phyloP scores from a whole-genome alignment of 352 stramenopile genomes.

The Globisporangium solare region DNA sequence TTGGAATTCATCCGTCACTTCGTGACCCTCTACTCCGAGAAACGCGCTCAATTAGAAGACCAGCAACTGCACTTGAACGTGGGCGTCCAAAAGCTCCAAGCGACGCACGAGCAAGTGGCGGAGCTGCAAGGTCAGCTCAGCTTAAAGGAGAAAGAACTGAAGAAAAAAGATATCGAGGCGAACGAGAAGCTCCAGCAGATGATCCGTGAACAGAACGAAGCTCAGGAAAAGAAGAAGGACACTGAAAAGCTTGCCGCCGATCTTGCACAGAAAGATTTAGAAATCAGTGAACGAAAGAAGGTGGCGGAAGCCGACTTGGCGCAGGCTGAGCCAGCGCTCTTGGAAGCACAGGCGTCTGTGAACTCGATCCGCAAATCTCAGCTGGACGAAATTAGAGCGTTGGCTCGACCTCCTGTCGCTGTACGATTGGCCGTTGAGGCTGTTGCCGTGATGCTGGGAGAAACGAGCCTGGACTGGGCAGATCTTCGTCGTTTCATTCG shows the following conservation, averaged over 20 bases:
- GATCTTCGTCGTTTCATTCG: conserved; percentile 97
- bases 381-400: conserved; percentile 97
- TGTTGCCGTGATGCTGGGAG: conserved; percentile 97
- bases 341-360: conserved; percentile 95
- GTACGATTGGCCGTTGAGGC: conserved; percentile 97
- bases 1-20: conserved; percentile 92
- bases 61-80: conserved; percentile 98
- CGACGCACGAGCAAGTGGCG: conserved; percentile 97
- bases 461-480: conserved; percentile 95
- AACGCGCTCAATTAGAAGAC: conserved; percentile 91
- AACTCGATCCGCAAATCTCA: conserved; percentile 98
- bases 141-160: conserved; percentile 92
- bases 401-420: conserved; percentile 93
- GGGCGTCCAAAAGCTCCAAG: conserved; percentile 96
- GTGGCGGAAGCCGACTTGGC: conserved; percentile 96
- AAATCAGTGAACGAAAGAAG: conserved; percentile 93
- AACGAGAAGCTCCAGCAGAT: conserved; percentile 99
- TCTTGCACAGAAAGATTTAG: conserved; percentile 92
- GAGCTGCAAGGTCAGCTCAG: conserved; percentile 89
- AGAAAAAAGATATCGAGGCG: conserved; percentile 95
- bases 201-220: conserved; percentile 98
- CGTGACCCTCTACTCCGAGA: conserved; percentile 88
- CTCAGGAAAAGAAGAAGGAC: conserved; percentile 95
- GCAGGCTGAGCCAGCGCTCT: conserved; percentile 96
- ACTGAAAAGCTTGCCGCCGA: conserved; percentile 94